Evolutionary conservation across 768 basidiomycete genomes (phyloP).

Genomic region (Tephrocybe rancida): DNA sequence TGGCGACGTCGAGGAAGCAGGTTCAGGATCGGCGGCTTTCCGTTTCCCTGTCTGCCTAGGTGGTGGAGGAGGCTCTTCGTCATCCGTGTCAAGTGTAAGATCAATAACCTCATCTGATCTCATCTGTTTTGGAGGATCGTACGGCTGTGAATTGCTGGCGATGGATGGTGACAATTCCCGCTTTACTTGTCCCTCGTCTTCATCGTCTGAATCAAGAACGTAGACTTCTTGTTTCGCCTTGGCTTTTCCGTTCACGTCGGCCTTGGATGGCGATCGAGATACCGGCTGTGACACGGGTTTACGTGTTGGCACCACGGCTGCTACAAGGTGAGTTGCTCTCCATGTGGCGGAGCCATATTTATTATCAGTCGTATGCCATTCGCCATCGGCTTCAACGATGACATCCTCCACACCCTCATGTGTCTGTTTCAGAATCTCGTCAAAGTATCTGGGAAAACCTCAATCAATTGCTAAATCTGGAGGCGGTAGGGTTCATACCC

Average conservation of each 20-base stretch:
- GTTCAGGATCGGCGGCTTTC: constrained; percentile 55
- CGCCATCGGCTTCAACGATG: constrained; percentile 89
- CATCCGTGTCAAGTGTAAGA: constrained; percentile 79
- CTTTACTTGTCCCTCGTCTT: constrained; percentile 76
- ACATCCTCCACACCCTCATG: constrained; percentile 89
- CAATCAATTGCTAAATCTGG: background rate
- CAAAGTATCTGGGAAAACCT: constrained; percentile 70
- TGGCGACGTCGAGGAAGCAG: constrained; percentile 40
- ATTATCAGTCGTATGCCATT: constrained; percentile 94
- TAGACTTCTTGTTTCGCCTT: constrained; percentile 60
- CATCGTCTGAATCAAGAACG: constrained; percentile 77
- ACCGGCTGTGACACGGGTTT: constrained; percentile 29
- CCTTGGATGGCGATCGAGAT: constrained; percentile 21
- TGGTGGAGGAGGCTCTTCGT: constrained; percentile 51
- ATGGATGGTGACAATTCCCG: constrained; percentile 73
- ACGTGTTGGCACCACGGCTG: constrained; percentile 20
- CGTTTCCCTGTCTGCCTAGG: constrained; percentile 53
- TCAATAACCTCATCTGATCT: constrained; percentile 69
- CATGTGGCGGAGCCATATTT: constrained; percentile 78
- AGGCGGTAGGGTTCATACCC: constrained; percentile 57
- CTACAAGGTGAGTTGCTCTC: constrained; percentile 54
- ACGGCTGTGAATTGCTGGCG: constrained; percentile 47
- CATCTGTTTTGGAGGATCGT: constrained; percentile 26
- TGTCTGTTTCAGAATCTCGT: constrained; percentile 77
- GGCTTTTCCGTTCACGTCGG: constrained; percentile 41